Percentiles rank a stretch among this genome's conserved stretches.
These are phyloP conservation scores for Diaporthe citriasiana DNA, from an alignment of 2,329 filamentous ascomycete genomes.

Conservation along the genomic window DNA sequence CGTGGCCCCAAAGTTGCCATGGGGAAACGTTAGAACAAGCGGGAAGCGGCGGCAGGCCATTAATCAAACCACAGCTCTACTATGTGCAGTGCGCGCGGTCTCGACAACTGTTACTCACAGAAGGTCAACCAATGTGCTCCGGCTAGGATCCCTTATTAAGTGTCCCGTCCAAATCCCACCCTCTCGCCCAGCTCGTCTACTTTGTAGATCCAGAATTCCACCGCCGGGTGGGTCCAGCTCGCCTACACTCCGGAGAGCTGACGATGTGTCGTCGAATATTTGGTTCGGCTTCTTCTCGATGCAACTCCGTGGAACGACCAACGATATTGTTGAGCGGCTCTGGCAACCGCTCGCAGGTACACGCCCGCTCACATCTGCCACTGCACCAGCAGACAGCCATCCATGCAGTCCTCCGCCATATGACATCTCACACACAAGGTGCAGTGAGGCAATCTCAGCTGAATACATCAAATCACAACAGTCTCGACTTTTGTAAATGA, in stretches of 20 bases:
- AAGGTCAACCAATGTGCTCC: neutral
- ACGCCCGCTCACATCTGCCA: conserved; percentile 5
- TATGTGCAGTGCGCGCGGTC: neutral
- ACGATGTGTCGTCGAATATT: conserved; percentile 11
- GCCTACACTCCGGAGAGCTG: conserved; percentile 24
- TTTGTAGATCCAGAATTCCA: neutral
- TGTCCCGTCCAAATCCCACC: conserved; percentile 23
- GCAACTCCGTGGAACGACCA: neutral
- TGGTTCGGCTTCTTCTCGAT: conserved; percentile 16
- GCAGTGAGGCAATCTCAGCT: neutral
- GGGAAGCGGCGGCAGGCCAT: conserved; percentile 14
- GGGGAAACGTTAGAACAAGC: conserved; percentile 3
- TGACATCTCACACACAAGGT: neutral
- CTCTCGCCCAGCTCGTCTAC: neutral
- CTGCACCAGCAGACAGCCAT: neutral
- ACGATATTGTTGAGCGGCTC: neutral
- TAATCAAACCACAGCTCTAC: neutral
- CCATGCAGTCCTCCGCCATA: neutral
- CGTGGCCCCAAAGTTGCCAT: neutral
- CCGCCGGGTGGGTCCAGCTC: conserved; percentile 19
- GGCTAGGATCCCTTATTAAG: conserved; percentile 16
- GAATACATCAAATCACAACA: too few relatives aligned
- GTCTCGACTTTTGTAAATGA: neutral
- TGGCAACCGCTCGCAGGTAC: neutral
- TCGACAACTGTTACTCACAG: conserved; percentile 11